Base-by-base conservation (phyloP, 257 asterid genomes). In the Solanum tarijense region DNA sequence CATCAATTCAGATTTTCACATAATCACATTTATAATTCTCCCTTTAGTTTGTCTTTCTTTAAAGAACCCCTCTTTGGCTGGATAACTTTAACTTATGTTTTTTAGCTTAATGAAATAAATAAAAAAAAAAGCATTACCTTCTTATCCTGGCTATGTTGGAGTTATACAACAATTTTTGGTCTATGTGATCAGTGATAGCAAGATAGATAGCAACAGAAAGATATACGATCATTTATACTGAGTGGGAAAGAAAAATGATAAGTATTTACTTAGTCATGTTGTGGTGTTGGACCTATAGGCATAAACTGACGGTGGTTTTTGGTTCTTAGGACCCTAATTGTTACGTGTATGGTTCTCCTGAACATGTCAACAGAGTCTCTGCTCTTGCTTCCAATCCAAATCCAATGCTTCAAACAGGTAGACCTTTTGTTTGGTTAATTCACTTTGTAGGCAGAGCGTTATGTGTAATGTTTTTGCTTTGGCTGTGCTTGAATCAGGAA, bases 361-460 rank as follows among this genome's bases (percentile, higher is more conserved):
- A 92, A 52, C 99, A 96, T 93, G 95, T 95, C 88, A 90, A 94
- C 91, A 95, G 95, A 92, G 94, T 95, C 90, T 96, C 97, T 88
- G 95, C 96, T 71, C 35, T 43, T 86, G 88, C 90, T 78, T 89
- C 97, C 87, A 91, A 90, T 89, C 90, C 89, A 69, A 91, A 89
- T 89, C 92, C 93, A 69, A 92, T 93, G 95, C 90, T 90, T 88
- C 96, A 83, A 43, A 92, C 94, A 91, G 98, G 99, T 96, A 90
- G 13, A 6, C 60, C 65, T 39, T 31, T 83, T n/a, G 32, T 27
- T 72, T 83, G 62, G 83, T 48, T 21, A 41, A 52, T 43, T 66
- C 12, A 23, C 20, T 32, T 3, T 6, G 34, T 7, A 21, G 23
- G 38, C 31, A 83, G 65, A 68, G 32, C 9, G 23, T 34, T 41